Evolutionary conservation across 345 rosid genomes (phyloP).

Genomic region (Hirschfeldia incana): DNA sequence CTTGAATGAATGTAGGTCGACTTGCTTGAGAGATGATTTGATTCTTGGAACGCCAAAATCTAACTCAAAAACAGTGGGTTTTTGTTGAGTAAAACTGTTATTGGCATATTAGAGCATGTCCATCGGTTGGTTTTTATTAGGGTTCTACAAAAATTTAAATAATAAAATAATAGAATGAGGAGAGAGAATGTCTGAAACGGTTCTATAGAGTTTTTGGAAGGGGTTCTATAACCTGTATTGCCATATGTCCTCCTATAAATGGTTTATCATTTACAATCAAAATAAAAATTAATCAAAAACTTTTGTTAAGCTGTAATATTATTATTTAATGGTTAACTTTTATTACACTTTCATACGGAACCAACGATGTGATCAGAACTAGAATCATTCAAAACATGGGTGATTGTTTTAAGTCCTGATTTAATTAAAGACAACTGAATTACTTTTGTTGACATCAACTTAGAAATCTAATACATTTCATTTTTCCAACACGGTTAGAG

Average conservation of each 20-base stretch:
- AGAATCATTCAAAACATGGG: conserved; percentile 14
- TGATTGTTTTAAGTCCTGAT: not conserved
- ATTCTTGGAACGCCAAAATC: not conserved
- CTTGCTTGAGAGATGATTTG: conserved; percentile 6
- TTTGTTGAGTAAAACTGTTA: not conserved
- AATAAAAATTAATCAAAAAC: no score
- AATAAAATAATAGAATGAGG: no score
- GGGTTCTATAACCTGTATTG: no score
- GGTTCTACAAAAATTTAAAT: no score
- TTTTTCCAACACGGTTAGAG: not conserved
- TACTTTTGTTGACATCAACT: not conserved
- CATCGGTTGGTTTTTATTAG: no score
- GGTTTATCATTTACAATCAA: no score
- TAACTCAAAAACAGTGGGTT: not conserved
- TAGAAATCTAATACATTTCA: conserved; percentile 1
- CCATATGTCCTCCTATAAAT: no score
- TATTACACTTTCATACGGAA: not conserved
- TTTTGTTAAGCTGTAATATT: no score
- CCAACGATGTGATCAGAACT: conserved; percentile 21
- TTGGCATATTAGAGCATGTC: not conserved
- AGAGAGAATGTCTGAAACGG: no score
- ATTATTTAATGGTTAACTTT: no score
- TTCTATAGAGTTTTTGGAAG: no score
- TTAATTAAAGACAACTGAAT: not conserved
- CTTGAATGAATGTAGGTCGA: not conserved